Base-by-base conservation (phyloP, 1,284 basidiomycete species). In the Tremellales sp. region DNA sequence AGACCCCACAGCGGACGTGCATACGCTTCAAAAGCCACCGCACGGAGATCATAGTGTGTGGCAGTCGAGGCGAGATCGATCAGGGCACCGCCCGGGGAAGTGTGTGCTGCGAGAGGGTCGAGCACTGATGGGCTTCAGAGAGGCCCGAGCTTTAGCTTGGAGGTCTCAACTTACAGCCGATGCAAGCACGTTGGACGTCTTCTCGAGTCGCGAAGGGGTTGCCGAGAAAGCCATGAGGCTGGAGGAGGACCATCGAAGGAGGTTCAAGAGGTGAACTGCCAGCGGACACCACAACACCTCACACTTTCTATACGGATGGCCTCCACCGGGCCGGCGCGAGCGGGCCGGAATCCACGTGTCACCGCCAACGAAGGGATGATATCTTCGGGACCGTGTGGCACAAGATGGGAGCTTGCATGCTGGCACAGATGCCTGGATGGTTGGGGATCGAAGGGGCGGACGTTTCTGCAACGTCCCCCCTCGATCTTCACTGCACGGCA, bases 1-100 rank as follows among this genome's bases (percentile, higher is more conserved):
- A 87, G 75, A 8, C 83, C 85, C 85, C 85, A 87, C 33, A 86
- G 77, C 0, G 85, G 85, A 8, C 85, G 77, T 3, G 84, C 82
- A 60, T 85, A 87, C 1, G 84, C 82, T 60, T 87, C 85, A 32
- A 87, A 77, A 45, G 83, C 81, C 1, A 85, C 84, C 14, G 85
- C 85, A 8, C 75, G 71, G 45, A 84, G 80, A 63, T 87, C 85
- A 63, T 81, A 87, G 64, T 86, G 85, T 0, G 85, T 86, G 3
- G 80, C 84, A 0, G 84, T 85, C 63, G 81, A 76, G 3, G 83
- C 83, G 5, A 86, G 74, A 48, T 83, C 81, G 52, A 87, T 78
- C 32, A 82, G 77, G 5, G 85, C 81, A 8, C 85, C 84, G 39
- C 83, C 83, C 0, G 82, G 79, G 9, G 84, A 86, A 0, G 84